Percentiles rank a stretch among this genome's conserved stretches.
Evolutionary conservation across 495 filamentous ascomycete species (phyloP).

Genomic region (Penicillium flavigenum): DNA sequence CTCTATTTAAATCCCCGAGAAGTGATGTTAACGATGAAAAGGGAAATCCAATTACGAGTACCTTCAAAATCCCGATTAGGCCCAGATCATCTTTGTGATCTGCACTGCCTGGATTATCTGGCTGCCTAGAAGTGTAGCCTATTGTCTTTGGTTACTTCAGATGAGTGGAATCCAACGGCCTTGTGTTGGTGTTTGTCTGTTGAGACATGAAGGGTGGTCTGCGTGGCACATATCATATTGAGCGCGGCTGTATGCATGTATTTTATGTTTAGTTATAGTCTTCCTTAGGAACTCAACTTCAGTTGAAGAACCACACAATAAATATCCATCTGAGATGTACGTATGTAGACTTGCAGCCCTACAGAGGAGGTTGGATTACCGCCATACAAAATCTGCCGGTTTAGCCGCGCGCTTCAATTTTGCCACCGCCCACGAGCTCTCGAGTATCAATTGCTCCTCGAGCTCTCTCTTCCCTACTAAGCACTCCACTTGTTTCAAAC

Average conservation of each 20-base stretch:
- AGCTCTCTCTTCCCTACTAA: not conserved
- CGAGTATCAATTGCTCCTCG: constrained; percentile 11
- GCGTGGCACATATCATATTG: not conserved
- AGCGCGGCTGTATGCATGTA: not conserved
- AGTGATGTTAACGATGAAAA: not conserved
- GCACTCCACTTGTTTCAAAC: not conserved
- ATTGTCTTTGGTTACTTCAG: not conserved
- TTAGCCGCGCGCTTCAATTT: constrained; percentile 21
- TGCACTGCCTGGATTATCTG: not conserved
- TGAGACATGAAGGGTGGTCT: not conserved
- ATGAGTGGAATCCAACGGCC: not conserved
- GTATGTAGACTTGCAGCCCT: not conserved
- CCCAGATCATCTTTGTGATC: not conserved
- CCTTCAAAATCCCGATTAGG: constrained; percentile 16
- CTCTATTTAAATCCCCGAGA: not conserved
- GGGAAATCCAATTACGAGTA: constrained; percentile 15
- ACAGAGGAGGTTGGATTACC: not conserved
- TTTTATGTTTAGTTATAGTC: not conserved
- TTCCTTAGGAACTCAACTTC: not conserved
- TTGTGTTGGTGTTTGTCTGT: not conserved
- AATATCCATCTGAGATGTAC: not conserved
- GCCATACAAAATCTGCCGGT: not conserved
- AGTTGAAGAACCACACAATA: not conserved
- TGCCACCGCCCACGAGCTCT: constrained; percentile 27
- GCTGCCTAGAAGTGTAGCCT: not conserved